A percentile compares a stretch with the other conserved stretches of the same genome.
Evolutionary conservation across 1,284 basidiomycete genomes (phyloP).

Genomic region (Singerocomus inundabilis): DNA sequence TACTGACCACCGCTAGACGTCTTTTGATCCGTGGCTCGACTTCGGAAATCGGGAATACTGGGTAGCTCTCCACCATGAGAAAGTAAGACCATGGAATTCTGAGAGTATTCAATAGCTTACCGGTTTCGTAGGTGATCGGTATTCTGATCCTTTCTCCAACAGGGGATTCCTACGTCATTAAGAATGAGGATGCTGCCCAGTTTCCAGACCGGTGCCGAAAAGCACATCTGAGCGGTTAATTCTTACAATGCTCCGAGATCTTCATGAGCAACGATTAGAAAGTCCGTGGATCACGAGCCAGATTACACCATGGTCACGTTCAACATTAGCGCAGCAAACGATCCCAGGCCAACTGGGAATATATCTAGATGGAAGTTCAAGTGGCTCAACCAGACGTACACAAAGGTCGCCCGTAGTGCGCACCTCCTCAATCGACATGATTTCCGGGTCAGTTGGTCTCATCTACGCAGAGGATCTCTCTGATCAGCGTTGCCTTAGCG

Average conservation of each 20-base stretch:
- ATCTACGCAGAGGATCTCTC: background rate
- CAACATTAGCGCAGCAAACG: conserved; percentile 41
- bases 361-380: conserved; percentile 44
- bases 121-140: conserved; percentile 34
- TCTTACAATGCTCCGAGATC: conserved; percentile 38
- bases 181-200: conserved; percentile 45
- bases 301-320: conserved; percentile 39
- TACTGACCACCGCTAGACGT: conserved; percentile 28
- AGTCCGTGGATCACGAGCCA: background rate
- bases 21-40: conserved; percentile 46
- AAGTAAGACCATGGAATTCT: conserved; percentile 1
- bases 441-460: conserved; percentile 36
- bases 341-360: conserved; percentile 39
- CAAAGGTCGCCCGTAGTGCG: conserved; percentile 36
- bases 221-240: conserved; percentile 49
- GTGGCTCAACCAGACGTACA: conserved; percentile 40
- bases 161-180: conserved; percentile 43
- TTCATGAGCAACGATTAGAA: conserved; percentile 19
- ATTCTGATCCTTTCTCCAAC: conserved; percentile 44
- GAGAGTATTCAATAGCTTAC: background rate
- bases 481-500: conserved; percentile 23
- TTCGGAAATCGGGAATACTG: conserved; percentile 44
- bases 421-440: conserved; percentile 40
- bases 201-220: conserved; percentile 44
- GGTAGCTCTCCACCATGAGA: conserved; percentile 36